Evolutionary conservation across 345 rosid species (phyloP).

Genomic region (Salix suchowensis): DNA sequence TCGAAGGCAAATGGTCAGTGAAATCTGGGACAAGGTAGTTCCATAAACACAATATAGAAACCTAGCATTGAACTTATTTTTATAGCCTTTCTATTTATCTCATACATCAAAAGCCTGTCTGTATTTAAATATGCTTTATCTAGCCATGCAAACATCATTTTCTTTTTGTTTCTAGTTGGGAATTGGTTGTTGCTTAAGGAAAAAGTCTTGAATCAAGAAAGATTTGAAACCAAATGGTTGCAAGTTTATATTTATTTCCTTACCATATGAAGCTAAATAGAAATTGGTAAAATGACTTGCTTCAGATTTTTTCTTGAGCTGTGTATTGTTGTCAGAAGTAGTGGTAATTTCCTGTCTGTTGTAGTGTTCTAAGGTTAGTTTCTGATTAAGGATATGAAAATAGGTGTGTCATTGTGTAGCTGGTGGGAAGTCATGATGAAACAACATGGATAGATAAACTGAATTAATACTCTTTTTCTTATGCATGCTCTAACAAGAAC

Average conservation of each 20-base stretch:
- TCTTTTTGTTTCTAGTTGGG: neutral
- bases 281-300: neutral
- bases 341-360: neutral
- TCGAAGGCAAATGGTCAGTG: constrained; percentile 91
- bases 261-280: neutral
- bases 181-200: neutral
- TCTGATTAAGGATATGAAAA: neutral
- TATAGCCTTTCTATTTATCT: neutral
- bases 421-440: neutral
- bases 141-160: neutral
- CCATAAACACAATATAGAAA: neutral
- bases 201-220: neutral
- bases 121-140: neutral
- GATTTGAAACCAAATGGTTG: neutral
- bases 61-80: neutral
- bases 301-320: neutral
- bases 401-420: neutral
- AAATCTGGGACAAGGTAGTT: constrained; percentile 66
- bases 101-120: neutral
- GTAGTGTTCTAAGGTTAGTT: neutral
- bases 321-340: neutral
- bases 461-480: neutral
- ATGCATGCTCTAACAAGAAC: neutral
- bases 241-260: neutral
- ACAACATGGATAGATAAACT: neutral